These are phyloP conservation scores for Cryphonectria radicalis DNA, from an alignment of 2,329 filamentous ascomycete genomes.

Conservation along the genomic window DNA sequence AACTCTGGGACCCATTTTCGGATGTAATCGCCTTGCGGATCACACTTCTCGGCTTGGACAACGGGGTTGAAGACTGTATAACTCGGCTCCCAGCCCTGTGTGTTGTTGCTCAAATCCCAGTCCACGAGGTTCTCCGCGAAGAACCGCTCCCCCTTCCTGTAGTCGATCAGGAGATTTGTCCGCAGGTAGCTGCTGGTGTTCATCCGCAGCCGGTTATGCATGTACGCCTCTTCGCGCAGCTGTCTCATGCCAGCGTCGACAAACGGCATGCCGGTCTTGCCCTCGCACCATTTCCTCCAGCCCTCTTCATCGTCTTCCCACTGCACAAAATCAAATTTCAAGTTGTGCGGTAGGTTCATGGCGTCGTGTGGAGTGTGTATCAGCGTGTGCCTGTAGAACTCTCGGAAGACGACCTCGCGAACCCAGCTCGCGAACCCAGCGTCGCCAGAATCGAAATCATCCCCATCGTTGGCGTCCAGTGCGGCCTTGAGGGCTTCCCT, in stretches of 20 bases:
- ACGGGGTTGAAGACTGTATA: constrained; percentile 74
- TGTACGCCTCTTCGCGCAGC: constrained; percentile 58
- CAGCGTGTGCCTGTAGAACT: constrained; percentile 37
- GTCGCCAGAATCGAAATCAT: constrained; percentile 19
- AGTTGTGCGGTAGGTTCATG: constrained; percentile 77
- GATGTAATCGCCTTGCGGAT: constrained; percentile 68
- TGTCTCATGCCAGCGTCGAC: constrained; percentile 73
- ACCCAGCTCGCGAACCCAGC: constrained; percentile 34
- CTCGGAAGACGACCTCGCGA: constrained; percentile 36
- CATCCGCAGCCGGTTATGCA: constrained; percentile 72
- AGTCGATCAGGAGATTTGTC: constrained; percentile 68
- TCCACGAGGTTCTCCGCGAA: constrained; percentile 68
- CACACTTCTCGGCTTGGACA: constrained; percentile 70
- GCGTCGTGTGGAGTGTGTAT: constrained; percentile 39
- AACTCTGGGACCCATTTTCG: constrained; percentile 69
- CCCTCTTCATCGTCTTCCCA: constrained; percentile 66
- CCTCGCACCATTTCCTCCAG: constrained; percentile 65
- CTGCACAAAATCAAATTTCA: constrained; percentile 67
- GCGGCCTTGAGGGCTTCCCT: constrained; percentile 32
- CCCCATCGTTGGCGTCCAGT: constrained; percentile 21
- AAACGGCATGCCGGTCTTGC: constrained; percentile 66
- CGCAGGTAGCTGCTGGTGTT: constrained; percentile 66
- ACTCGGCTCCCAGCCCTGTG: constrained; percentile 73
- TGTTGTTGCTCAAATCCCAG: constrained; percentile 65
- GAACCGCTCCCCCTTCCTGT: constrained; percentile 66